phyloP scores from a whole-genome alignment of 140 eudicot species.

The Anethum foeniculum region DNA sequence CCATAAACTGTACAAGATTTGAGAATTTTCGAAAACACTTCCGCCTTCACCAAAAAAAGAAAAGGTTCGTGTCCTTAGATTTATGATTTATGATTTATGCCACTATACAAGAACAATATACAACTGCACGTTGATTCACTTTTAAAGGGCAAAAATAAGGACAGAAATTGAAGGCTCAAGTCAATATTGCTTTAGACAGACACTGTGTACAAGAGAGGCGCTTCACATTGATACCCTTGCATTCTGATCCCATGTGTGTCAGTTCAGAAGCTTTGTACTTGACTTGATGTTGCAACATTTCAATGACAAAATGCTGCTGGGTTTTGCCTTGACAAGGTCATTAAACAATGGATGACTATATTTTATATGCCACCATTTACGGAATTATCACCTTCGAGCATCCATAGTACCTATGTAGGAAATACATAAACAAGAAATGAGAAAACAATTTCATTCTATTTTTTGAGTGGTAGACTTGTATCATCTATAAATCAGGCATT shows the following conservation, averaged over 20 bases:
- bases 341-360: not conserved
- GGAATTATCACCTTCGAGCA: constrained; percentile 56
- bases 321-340: not conserved
- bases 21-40: not conserved
- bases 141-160: not conserved
- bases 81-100: not conserved
- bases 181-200: not conserved
- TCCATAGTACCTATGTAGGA: constrained; percentile 51
- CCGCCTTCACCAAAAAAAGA: not conserved
- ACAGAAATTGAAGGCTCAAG: not conserved
- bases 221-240: not conserved
- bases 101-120: not conserved
- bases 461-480: not conserved
- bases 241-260: constrained; percentile 19
- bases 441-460: not conserved
- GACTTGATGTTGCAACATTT: not conserved
- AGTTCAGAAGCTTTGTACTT: not conserved
- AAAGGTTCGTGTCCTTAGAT: not conserved
- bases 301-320: not conserved
- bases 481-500: not conserved
- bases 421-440: constrained; percentile 7
- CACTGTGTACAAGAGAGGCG: not conserved
- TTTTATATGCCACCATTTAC: constrained; percentile 13
- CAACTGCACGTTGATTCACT: not conserved
- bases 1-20: no score